Evolutionary conservation across 768 basidiomycete genomes (phyloP), one percentile per base, ranked within the genome.

Genomic region (Rubroboletus satanas): DNA sequence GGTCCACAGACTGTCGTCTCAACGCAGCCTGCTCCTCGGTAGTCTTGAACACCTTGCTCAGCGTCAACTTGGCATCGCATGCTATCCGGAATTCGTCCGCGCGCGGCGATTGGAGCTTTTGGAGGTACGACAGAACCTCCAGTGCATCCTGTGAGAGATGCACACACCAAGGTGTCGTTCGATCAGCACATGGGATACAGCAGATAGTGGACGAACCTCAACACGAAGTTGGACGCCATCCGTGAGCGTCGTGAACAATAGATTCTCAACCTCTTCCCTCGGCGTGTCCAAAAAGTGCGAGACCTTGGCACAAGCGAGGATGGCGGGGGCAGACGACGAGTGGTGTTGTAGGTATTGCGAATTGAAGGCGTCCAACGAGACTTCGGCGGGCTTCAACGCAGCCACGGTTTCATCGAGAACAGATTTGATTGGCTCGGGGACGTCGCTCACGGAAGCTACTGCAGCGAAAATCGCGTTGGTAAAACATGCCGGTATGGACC

Each of bases 271-370:
- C 60, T 90, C 88, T 6, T 79, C 78, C 36, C 69, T 60, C 9
- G 83, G 74, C 0, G 79, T 68, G 4, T 75, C 74, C 43, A 91
- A 71, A 6, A 67, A 59, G 1, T 66, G 74, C 14, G 78, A 72
- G 1, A 77, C 89, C 63, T 78, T 77, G 7, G 91, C 91, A 39
- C 75, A 77, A 4, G 83, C 86, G 7, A 96, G 70, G 33, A 88
- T 73, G 0, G 83, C 83, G 2, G 67, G 57, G 0, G 82, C 75
- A 10, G 78, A 78, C 0, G 69, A 61, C 0, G 83, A 72, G 56
- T 87, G 79, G 15, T 65, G 74, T 64, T 94, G 88, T 12, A 93
- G 77, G 67, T 86, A 93, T 57, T 89, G 82, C 17, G 84, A 80
- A 64, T 90, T 93, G 74, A 79, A 88, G 0, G 78, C 78, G 39